Conservation (phyloP, 306 rosid genomes). For the Canavalia gladiata region DNA sequence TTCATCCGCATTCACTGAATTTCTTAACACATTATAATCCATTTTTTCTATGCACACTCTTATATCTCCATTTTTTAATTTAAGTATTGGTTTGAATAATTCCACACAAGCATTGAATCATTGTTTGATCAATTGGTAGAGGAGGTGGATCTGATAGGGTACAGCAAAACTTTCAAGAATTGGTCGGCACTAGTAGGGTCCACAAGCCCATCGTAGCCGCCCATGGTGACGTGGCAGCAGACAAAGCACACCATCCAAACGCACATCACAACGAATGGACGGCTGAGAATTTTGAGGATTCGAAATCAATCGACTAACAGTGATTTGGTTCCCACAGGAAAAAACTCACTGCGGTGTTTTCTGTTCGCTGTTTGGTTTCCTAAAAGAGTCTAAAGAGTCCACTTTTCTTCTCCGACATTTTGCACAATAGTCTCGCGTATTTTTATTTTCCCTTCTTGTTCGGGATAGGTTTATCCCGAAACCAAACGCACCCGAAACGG, state of each 20-base stretch:
- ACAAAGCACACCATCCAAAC: slow-evolving; percentile 2
- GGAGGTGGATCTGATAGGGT: slow-evolving; percentile 40
- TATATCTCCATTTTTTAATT: background rate
- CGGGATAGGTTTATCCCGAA: slow-evolving; percentile 16
- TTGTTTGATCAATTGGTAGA: slow-evolving; percentile 5
- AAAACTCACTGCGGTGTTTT: slow-evolving; percentile 28
- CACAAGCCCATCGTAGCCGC: slow-evolving; percentile 48
- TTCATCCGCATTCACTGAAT: slow-evolving; percentile 8
- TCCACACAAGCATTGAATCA: slow-evolving; percentile 5
- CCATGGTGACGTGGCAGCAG: slow-evolving; percentile 44
- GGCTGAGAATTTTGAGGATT: slow-evolving; percentile 38
- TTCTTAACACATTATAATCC: background rate
- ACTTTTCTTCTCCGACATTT: slow-evolving; percentile 9
- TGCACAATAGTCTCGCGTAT: background rate
- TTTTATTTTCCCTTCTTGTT: background rate
- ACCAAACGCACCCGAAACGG: slow-evolving; percentile 43
- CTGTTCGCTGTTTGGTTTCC: slow-evolving; percentile 40
- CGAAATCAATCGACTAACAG: background rate
- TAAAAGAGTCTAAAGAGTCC: background rate
- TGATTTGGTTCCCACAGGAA: slow-evolving; percentile 22
- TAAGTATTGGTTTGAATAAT: slow-evolving; percentile 20
- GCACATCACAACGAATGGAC: slow-evolving; percentile 15
- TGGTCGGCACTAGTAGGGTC: slow-evolving; percentile 49
- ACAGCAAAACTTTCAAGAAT: slow-evolving; percentile 29
- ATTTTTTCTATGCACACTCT: background rate